A percentile compares a stretch with the other conserved stretches of the same genome.
phyloP scores from a whole-genome alignment of 495 filamentous ascomycete species.

The Chaetomium fimeti region DNA sequence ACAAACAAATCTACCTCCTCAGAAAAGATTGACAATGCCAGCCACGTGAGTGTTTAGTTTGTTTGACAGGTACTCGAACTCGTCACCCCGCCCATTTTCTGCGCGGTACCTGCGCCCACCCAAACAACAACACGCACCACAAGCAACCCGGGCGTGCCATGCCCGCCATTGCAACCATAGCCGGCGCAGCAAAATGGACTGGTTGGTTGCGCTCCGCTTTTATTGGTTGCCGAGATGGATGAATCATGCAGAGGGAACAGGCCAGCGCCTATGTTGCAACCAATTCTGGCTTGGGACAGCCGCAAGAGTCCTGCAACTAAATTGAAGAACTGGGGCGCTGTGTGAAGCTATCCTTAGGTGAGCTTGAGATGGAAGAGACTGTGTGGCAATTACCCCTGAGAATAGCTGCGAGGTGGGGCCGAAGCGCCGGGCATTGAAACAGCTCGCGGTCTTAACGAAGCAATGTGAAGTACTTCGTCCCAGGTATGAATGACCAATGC shows the following conservation, averaged over 20 bases:
- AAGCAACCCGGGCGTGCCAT: not conserved
- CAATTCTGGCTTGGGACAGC: not conserved
- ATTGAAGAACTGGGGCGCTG: not conserved
- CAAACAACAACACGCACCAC: not conserved
- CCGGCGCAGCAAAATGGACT: not conserved
- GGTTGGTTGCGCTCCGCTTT: not conserved
- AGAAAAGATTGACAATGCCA: too few relatives aligned
- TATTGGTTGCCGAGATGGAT: conserved; percentile 9
- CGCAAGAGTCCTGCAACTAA: too few relatives aligned
- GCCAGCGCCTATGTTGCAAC: conserved; percentile 14
- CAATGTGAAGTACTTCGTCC: not conserved
- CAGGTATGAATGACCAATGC: not conserved
- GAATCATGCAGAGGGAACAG: conserved; percentile 11
- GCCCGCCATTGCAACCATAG: conserved; percentile 1
- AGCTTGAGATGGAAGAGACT: not conserved
- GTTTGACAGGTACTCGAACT: too few relatives aligned
- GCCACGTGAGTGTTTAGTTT: too few relatives aligned
- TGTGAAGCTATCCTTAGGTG: not conserved
- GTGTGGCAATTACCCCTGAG: too few relatives aligned
- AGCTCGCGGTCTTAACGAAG: not conserved
- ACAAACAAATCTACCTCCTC: too few relatives aligned
- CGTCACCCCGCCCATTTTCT: too few relatives aligned
- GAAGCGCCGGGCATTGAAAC: too few relatives aligned
- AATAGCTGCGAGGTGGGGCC: too few relatives aligned
- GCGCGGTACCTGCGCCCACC: too few relatives aligned